A percentile compares a stretch with the other conserved stretches of the same genome.
phyloP scores from a whole-genome alignment of 2,329 filamentous ascomycete species.

The Trichoderma gracile region DNA sequence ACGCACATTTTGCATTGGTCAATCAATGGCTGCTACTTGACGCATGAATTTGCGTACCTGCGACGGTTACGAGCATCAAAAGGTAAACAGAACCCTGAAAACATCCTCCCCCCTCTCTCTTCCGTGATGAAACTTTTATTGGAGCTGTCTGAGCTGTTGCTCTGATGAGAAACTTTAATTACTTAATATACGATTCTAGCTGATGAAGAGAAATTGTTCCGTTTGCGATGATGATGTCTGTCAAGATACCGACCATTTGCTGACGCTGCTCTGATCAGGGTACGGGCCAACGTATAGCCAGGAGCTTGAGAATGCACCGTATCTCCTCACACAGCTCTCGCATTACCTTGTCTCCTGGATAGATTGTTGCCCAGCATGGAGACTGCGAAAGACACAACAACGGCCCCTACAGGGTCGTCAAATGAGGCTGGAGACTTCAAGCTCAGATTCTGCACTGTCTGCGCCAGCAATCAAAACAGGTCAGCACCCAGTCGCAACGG shows the following conservation, averaged over 20 bases:
- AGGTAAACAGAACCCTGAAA: constrained; percentile 30
- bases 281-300: neutral
- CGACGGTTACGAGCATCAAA: neutral
- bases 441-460: constrained; percentile 97
- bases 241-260: neutral
- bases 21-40: constrained; percentile 14
- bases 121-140: constrained; percentile 61
- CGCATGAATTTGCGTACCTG: neutral
- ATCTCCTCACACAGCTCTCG: neutral
- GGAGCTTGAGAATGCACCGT: constrained; percentile 32
- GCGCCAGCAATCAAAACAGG: constrained; percentile 96
- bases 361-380: constrained; percentile 41
- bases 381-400: constrained; percentile 42
- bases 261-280: constrained; percentile 19
- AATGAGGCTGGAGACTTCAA: constrained; percentile 69
- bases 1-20: neutral
- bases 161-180: constrained; percentile 62
- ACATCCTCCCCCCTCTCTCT: constrained; percentile 17
- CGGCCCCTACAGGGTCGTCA: constrained; percentile 47
- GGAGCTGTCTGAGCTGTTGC: constrained; percentile 73
- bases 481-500: constrained; percentile 45
- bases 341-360: constrained; percentile 23
- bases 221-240: neutral
- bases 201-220: constrained; percentile 34
- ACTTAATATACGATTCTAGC: constrained; percentile 51